Evolutionary conservation across 139 green algal genomes (phyloP).

Genomic region (Tetratostichococcus sp.): DNA sequence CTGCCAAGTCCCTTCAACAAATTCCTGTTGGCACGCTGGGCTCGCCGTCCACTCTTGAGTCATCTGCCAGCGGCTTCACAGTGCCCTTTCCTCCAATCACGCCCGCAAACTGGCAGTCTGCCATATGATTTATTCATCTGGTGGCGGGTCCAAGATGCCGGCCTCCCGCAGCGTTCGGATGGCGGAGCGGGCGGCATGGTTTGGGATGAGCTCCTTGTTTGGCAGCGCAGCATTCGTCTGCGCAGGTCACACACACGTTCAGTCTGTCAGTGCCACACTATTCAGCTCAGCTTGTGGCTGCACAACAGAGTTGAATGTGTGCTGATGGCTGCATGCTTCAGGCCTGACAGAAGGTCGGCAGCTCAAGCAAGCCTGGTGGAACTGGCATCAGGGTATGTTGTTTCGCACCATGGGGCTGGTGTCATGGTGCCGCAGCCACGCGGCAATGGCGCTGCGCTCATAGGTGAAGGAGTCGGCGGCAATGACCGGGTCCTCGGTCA

Average conservation of each 20-base stretch:
- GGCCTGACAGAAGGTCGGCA: too few relatives aligned
- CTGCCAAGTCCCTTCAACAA: too few relatives aligned
- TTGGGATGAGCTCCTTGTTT: background rate
- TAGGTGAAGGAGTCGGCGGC: slow-evolving; percentile 30
- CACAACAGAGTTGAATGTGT: too few relatives aligned
- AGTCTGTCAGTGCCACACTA: background rate
- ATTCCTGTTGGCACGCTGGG: too few relatives aligned
- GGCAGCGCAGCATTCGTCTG: background rate
- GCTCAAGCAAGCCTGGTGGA: too few relatives aligned
- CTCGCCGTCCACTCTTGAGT: too few relatives aligned
- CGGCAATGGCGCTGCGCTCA: slow-evolving; percentile 21
- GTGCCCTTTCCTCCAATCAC: too few relatives aligned
- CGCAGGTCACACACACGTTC: background rate
- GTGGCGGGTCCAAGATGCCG: background rate
- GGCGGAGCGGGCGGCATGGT: background rate
- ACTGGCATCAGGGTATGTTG: background rate
- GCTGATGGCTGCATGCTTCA: too few relatives aligned
- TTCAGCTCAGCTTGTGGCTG: too few relatives aligned
- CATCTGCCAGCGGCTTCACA: too few relatives aligned
- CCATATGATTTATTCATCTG: too few relatives aligned
- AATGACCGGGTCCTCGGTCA: slow-evolving; percentile 30
- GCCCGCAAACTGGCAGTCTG: too few relatives aligned
- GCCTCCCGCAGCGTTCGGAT: background rate
- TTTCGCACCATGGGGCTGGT: background rate
- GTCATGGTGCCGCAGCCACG: slow-evolving; percentile 12